Evolutionary conservation across 441 rosid species (phyloP), one percentile per base, ranked within the genome.

Genomic region (Jatropha podagrica): DNA sequence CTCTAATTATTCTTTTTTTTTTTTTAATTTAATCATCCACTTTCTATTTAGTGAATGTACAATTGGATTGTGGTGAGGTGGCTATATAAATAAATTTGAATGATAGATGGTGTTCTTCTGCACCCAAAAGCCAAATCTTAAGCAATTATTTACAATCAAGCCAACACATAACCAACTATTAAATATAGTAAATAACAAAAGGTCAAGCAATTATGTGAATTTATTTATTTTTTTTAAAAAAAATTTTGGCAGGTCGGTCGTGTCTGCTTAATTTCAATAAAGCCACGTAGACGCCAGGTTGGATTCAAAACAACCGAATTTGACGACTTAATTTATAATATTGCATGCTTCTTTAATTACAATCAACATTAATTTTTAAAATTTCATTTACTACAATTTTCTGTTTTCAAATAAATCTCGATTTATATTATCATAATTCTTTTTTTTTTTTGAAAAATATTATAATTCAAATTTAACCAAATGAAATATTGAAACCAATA

Each of bases 71-170:
- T 54, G 49, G 42, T 8, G 14, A 37, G 72, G 23, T 68, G 41
- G 6, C 15, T 68, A 2, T 52, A 14, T 3, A 1, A 7, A 3
- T 40, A 6, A 42, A 42, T 18, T 27, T 32, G 15, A 0, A 9
- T 32, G 62, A 32, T 54, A 18, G 46, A 52, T n/a, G 17, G 14
- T 3, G 71, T 49, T 68, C 18, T n/a, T 20, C 40, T 49, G 37
- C 10, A 0, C 42, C 56, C 27, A 17, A 46, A 59, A 72, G 68
- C 58, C 67, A 44, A 61, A 72, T 26, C 32, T 2, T 18, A 3
- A 17, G 60, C 76, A 62, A 73, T 63, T 73, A 73, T 73, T 49
- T 27, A 37, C 1, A 46, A 17, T 61, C 46, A 61, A 60, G 56
- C 59, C 68, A 20, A 63, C 76, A 44, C 42, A 72, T 72, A 8